Conservation (phyloP, 345 rosid species). For the Citrus sp. region DNA sequence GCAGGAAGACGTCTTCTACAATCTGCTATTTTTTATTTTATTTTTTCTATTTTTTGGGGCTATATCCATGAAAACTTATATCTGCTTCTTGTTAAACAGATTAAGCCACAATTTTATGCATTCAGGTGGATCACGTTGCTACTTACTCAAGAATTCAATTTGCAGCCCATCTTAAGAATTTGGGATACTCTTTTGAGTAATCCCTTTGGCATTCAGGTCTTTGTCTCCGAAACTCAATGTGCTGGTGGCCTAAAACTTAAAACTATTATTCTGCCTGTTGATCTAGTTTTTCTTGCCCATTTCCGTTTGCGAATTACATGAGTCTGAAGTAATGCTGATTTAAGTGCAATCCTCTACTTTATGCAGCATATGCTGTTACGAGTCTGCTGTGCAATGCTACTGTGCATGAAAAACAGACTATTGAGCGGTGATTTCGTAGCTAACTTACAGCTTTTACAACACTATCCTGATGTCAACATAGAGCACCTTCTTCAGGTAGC, state of each 20-base stretch:
- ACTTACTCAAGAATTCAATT: constrained; percentile 69
- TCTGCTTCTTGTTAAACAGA: constrained; percentile 33
- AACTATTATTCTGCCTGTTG: not conserved
- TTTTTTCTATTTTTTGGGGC: too few species aligned
- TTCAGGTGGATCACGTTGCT: constrained; percentile 72
- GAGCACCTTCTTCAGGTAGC: constrained; percentile 61
- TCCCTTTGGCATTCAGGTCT: constrained; percentile 60
- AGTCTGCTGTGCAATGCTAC: constrained; percentile 66
- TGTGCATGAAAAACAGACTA: constrained; percentile 51
- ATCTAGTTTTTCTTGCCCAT: not conserved
- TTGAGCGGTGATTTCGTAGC: constrained; percentile 59
- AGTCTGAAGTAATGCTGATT: not conserved
- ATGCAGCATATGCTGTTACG: constrained; percentile 72
- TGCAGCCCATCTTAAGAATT: constrained; percentile 58
- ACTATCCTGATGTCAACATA: constrained; percentile 50
- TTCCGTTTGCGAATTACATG: not conserved
- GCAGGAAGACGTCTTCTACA: not conserved
- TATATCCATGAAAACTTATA: not conserved
- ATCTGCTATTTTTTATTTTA: not conserved
- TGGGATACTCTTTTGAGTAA: constrained; percentile 76
- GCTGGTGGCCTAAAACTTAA: not conserved
- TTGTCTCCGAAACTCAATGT: not conserved
- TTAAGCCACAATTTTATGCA: constrained; percentile 67
- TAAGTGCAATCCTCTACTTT: not conserved
- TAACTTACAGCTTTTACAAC: constrained; percentile 63